A percentile compares a stretch with the other conserved stretches of the same genome.
phyloP scores from a whole-genome alignment of 495 filamentous ascomycete genomes.

The Penicillium tannophilum region DNA sequence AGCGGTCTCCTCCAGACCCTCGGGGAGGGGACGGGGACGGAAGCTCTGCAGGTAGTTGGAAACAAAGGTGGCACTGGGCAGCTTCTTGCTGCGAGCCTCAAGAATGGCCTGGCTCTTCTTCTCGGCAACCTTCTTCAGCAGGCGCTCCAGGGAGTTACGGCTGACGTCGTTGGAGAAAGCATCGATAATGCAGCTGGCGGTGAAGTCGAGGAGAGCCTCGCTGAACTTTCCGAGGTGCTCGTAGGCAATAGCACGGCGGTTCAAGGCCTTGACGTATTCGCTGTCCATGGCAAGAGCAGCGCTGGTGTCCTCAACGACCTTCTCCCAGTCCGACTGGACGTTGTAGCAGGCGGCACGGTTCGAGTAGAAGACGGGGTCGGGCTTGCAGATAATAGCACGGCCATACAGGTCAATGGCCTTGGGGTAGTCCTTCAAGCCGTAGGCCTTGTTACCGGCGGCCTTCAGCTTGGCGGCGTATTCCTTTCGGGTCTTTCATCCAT shows the following conservation, averaged over 20 bases:
- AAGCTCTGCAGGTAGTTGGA: conserved; percentile 99
- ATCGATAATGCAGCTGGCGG: conserved; percentile 98
- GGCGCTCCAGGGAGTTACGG: conserved; percentile 84
- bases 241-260: conserved; percentile 93
- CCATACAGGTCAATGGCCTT: conserved; percentile 91
- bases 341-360: conserved; percentile 98
- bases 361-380: conserved; percentile 97
- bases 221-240: conserved; percentile 89
- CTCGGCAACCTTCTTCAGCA: conserved; percentile 97
- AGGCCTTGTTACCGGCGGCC: conserved; percentile 94
- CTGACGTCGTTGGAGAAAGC: conserved; percentile 87
- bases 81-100: conserved; percentile 72
- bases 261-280: conserved; percentile 96
- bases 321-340: conserved; percentile 86
- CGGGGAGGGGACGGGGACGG: conserved; percentile 74
- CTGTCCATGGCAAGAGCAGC: conserved; percentile 89
- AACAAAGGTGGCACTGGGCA: conserved; percentile 94
- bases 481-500: conserved; percentile 54
- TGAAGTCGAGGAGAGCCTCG: conserved; percentile 95
- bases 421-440: conserved; percentile 87
- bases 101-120: conserved; percentile 87
- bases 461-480: conserved; percentile 89
- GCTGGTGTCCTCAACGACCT: conserved; percentile 95
- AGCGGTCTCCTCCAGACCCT: conserved; percentile 76
- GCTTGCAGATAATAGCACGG: conserved; percentile 93